Evolutionary conservation across 148 eudicot species (phyloP), one percentile per base, ranked within the genome.

Genomic region (Vaccinium macrocarpon): DNA sequence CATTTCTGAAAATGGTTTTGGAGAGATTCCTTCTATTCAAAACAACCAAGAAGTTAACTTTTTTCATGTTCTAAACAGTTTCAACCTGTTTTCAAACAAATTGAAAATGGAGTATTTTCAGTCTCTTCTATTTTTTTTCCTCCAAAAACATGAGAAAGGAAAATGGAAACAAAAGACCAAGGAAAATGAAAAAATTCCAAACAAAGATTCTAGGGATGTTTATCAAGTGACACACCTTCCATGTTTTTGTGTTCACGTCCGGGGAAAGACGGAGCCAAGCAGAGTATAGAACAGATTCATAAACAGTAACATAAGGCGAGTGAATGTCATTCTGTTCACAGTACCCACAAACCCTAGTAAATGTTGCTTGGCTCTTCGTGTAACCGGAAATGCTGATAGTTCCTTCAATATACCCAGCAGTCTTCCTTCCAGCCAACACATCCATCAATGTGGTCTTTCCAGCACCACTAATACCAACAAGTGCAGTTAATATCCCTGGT

Each of bases 381-480:
- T 85, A 92, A 25, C 95, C 97, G 4, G 93, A 91, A 12, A 93
- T 84, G 72, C 80, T 85, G 76, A 92, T 87, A 76, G 78, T 90
- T 78, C 95, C 97, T 83, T 93, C 89, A 64, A 89, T 92, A 80
- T 92, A 90, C 27, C 97, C 95, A 62, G 93, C 89, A 5, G 97
- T 93, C 87, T 93, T 93, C 61, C 95, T 88, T 79, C 93, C 94
- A 78, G 93, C 92, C 83, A 94, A 84, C 2, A 94, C 95, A 75
- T 93, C 94, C 95, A 93, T 91, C 82, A 94, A 85, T 38, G 95
- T 90, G 62, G 95, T 91, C 84, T 94, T 93, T 38, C 98, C 98
- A 84, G 95, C 94, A 46, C 98, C 98, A 84, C 91, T 94, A 14
- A 93, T 92, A 35, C 95, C 98, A 82, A 94, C 94, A 21, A 93